Conservation (phyloP, 441 rosid genomes). For the Pelargonium australe region DNA sequence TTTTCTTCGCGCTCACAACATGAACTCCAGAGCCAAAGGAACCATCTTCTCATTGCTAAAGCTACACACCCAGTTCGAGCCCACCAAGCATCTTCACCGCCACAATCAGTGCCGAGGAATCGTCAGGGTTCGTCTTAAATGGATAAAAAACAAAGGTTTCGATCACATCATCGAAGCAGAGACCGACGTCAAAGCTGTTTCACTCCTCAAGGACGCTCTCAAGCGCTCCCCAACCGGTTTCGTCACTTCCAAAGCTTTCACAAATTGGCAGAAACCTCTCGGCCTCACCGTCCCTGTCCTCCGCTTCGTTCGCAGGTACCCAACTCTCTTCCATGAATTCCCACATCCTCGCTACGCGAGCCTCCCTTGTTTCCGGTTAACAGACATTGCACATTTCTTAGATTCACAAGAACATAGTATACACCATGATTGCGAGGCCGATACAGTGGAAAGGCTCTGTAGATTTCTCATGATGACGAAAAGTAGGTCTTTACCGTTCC, state of each 20-base stretch:
- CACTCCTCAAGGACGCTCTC: slow-evolving; percentile 80
- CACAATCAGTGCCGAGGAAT: slow-evolving; percentile 45
- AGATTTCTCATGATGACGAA: slow-evolving; percentile 85
- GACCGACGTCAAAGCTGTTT: slow-evolving; percentile 90
- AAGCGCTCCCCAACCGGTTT: slow-evolving; percentile 79
- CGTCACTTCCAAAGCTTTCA: slow-evolving; percentile 79
- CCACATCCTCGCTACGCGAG: slow-evolving; percentile 70
- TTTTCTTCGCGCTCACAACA: not conserved
- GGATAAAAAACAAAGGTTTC: slow-evolving; percentile 80
- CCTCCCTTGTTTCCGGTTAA: slow-evolving; percentile 80
- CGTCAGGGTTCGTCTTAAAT: slow-evolving; percentile 73
- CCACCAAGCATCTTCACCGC: slow-evolving; percentile 20
- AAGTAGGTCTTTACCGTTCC: slow-evolving; percentile 52
- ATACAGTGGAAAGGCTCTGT: slow-evolving; percentile 75
- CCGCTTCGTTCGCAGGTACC: slow-evolving; percentile 92
- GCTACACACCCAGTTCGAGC: not conserved
- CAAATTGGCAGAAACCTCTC: slow-evolving; percentile 87
- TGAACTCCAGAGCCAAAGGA: not conserved
- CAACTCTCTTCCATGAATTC: slow-evolving; percentile 83
- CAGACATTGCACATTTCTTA: slow-evolving; percentile 71
- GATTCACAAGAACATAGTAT: slow-evolving; percentile 72
- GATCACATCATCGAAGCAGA: slow-evolving; percentile 82
- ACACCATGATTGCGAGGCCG: slow-evolving; percentile 52
- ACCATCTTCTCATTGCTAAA: not conserved
- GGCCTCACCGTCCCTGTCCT: slow-evolving; percentile 93